Percentiles rank a stretch among this genome's conserved stretches.
Evolutionary conservation across 2,329 filamentous ascomycete genomes (phyloP).

Genomic region (Sclerotinia borealis): DNA sequence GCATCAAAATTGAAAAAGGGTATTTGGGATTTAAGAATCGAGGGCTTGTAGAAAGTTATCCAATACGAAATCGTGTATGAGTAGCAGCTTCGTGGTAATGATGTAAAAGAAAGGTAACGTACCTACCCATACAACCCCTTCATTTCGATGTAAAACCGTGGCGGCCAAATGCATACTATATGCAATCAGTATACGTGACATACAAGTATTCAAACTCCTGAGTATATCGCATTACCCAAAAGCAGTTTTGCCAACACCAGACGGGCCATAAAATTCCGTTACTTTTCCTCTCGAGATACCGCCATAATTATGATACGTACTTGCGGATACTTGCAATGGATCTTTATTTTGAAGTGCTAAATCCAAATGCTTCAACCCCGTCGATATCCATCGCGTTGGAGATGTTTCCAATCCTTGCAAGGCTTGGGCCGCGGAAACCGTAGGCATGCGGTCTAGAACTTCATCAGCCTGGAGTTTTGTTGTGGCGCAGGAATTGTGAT

Average conservation of each 20-base stretch:
- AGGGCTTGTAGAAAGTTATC: background rate
- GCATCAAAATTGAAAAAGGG: background rate
- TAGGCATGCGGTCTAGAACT: slow-evolving; percentile 63
- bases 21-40: too few species aligned
- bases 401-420: slow-evolving; percentile 52
- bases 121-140: slow-evolving; percentile 79
- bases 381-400: slow-evolving; percentile 47
- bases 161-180: slow-evolving; percentile 64
- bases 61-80: background rate
- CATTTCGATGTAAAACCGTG: slow-evolving; percentile 53
- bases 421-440: slow-evolving; percentile 68
- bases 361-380: slow-evolving; percentile 50
- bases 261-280: slow-evolving; percentile 82
- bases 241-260: slow-evolving; percentile 78
- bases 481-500: background rate
- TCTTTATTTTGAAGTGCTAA: slow-evolving; percentile 36
- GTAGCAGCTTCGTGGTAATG: background rate
- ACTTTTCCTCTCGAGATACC: slow-evolving; percentile 72
- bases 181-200: slow-evolving; percentile 15
- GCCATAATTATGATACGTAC: slow-evolving; percentile 31
- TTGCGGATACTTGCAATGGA: background rate
- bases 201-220: background rate
- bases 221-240: slow-evolving; percentile 43
- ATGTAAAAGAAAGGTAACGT: slow-evolving; percentile 15
- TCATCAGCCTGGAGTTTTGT: slow-evolving; percentile 9